Conservation (phyloP, 441 rosid species). For the Arabidopsis lyrata region DNA sequence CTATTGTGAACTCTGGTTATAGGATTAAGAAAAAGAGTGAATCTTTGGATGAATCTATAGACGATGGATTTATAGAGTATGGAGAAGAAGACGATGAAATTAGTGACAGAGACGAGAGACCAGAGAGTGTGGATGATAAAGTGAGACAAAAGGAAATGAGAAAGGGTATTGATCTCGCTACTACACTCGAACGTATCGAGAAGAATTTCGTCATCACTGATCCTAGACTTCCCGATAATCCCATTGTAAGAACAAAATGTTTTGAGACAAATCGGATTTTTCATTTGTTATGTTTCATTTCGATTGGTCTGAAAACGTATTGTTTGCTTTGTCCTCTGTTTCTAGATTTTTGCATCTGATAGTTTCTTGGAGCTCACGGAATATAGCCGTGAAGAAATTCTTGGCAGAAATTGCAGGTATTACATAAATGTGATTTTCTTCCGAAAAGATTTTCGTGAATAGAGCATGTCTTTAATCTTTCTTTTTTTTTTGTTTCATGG, state of each 20-base stretch:
- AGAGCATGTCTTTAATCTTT: slow-evolving; percentile 5
- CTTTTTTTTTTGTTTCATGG: background rate
- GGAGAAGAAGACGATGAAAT: slow-evolving; percentile 54
- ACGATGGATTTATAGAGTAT: slow-evolving; percentile 44
- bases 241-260: slow-evolving; percentile 73
- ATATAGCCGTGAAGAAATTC: slow-evolving; percentile 96
- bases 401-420: slow-evolving; percentile 98
- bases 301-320: background rate
- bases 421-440: background rate
- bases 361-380: slow-evolving; percentile 98
- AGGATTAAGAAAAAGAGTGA: slow-evolving; percentile 67
- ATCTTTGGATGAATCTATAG: slow-evolving; percentile 53
- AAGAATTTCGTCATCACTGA: slow-evolving; percentile 98
- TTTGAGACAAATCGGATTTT: background rate
- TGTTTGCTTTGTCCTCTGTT: slow-evolving; percentile 30
- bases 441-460: background rate
- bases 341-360: slow-evolving; percentile 97
- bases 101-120: slow-evolving; percentile 66
- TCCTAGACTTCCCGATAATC: slow-evolving; percentile 98
- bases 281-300: background rate
- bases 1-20: background rate
- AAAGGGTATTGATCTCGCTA: slow-evolving; percentile 97
- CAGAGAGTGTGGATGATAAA: slow-evolving; percentile 77
- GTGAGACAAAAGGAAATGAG: slow-evolving; percentile 96
- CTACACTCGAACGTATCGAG: slow-evolving; percentile 99